Evolutionary conservation across 1,284 basidiomycete genomes (phyloP).

Genomic region (Neotropicomus parvogracilis): DNA sequence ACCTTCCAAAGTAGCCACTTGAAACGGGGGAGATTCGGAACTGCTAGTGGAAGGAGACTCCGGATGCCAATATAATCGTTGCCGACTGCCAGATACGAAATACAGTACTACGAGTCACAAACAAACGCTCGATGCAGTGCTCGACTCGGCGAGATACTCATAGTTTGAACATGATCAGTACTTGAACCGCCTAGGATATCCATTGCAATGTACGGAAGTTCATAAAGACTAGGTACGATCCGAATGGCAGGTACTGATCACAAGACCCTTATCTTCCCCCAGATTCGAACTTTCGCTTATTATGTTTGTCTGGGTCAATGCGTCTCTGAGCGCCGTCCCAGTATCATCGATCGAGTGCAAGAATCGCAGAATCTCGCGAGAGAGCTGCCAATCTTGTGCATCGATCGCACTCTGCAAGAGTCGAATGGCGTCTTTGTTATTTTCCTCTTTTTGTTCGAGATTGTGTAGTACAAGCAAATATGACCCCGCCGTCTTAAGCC

Average conservation of each 20-base stretch:
- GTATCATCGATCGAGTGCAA: slow-evolving; percentile 86
- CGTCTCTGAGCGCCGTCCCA: slow-evolving; percentile 66
- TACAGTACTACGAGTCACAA: no score
- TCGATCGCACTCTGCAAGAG: slow-evolving; percentile 73
- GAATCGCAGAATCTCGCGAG: slow-evolving; percentile 88
- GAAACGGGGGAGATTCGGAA: no score
- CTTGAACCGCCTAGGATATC: no score
- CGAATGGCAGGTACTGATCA: neutral
- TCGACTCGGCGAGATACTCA: no score
- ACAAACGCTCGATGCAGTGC: no score
- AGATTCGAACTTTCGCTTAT: slow-evolving; percentile 17
- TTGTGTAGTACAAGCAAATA: slow-evolving; percentile 94
- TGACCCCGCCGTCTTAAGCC: slow-evolving; percentile 86
- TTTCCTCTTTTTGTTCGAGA: slow-evolving; percentile 83
- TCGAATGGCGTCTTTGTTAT: slow-evolving; percentile 74
- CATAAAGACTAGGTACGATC: no score
- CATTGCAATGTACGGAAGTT: no score
- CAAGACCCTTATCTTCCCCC: neutral
- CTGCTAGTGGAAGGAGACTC: no score
- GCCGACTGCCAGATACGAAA: no score
- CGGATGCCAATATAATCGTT: no score
- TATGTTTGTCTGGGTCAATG: slow-evolving; percentile 44
- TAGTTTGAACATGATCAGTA: no score
- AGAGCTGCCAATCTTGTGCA: slow-evolving; percentile 76
- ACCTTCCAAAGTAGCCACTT: no score